These are phyloP conservation scores for Leishmania arabica DNA, from an alignment of 208 protist species.

Conservation along the genomic window DNA sequence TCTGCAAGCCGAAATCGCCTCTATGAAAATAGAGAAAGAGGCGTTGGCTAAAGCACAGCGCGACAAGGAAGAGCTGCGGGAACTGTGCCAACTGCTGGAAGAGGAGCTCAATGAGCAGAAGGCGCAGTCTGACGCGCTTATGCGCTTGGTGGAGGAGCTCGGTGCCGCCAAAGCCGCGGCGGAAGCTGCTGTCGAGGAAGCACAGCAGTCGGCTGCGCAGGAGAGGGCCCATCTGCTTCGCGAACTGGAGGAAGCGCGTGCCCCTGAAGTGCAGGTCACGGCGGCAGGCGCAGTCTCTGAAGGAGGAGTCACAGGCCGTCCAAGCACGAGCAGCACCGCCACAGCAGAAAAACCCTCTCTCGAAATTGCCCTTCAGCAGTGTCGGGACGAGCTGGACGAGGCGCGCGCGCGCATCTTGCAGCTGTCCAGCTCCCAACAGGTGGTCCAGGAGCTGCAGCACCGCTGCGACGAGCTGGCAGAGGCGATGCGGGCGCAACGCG, in stretches of 20 bases:
- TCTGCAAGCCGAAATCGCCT: not conserved
- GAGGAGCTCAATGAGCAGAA: constrained; percentile 44
- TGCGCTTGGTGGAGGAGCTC: constrained; percentile 23
- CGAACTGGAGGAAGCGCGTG: constrained; percentile 19
- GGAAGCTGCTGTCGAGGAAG: constrained; percentile 17
- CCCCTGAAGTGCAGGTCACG: constrained; percentile 7
- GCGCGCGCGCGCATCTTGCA: constrained; percentile 20
- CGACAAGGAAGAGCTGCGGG: constrained; percentile 41
- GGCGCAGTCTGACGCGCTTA: constrained; percentile 34
- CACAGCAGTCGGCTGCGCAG: constrained; percentile 16
- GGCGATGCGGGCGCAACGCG: constrained; percentile 6
- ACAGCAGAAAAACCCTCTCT: not conserved
- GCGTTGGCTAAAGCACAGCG: not conserved
- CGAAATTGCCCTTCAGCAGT: constrained; percentile 13
- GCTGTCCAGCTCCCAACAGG: constrained; percentile 22
- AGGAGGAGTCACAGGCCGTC: not conserved
- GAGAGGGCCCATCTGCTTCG: constrained; percentile 12
- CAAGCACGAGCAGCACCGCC: not conserved
- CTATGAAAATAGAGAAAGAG: not conserved
- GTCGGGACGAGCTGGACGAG: constrained; percentile 24
- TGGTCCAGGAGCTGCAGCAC: constrained; percentile 26
- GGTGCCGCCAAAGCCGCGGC: constrained; percentile 23
- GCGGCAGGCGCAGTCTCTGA: not conserved
- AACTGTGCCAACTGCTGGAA: constrained; percentile 44
- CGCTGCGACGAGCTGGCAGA: constrained; percentile 26